phyloP scores from a whole-genome alignment of 106 monocot species.

The Dendrobium officinale region DNA sequence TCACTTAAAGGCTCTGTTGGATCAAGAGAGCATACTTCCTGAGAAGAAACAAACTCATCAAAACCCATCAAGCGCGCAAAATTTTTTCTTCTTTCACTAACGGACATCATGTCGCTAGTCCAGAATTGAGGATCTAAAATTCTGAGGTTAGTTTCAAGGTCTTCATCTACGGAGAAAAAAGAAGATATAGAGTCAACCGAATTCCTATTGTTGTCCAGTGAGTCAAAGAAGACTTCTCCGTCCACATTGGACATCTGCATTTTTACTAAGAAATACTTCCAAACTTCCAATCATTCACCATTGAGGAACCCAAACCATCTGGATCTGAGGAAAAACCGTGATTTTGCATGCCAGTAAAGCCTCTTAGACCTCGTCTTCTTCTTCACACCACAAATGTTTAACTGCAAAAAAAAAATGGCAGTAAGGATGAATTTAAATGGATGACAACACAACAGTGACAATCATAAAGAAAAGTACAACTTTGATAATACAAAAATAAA shows the following conservation, averaged over 20 bases:
- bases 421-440: not conserved
- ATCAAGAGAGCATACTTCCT: not conserved
- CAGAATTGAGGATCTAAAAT: constrained; percentile 32
- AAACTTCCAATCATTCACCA: constrained; percentile 17
- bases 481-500: not conserved
- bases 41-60: constrained; percentile 20
- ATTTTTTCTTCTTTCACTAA: constrained; percentile 44
- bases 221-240: constrained; percentile 50
- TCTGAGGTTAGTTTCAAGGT: constrained; percentile 8
- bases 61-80: constrained; percentile 42
- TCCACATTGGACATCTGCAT: constrained; percentile 37
- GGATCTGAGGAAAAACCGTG: not conserved
- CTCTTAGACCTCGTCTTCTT: not conserved
- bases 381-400: not conserved
- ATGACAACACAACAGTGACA: not conserved
- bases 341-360: not conserved
- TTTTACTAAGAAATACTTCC: constrained; percentile 11
- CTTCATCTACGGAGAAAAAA: constrained; percentile 6
- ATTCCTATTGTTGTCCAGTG: constrained; percentile 21
- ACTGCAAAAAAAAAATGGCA: not conserved
- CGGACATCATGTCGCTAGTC: constrained; percentile 33
- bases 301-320: constrained; percentile 1
- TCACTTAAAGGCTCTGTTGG: constrained; percentile 5
- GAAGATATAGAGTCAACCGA: constrained; percentile 28
- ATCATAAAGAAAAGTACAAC: not conserved